These are phyloP conservation scores for Phaffia tasmanica DNA, from an alignment of 768 basidiomycete species.

Conservation along the genomic window DNA sequence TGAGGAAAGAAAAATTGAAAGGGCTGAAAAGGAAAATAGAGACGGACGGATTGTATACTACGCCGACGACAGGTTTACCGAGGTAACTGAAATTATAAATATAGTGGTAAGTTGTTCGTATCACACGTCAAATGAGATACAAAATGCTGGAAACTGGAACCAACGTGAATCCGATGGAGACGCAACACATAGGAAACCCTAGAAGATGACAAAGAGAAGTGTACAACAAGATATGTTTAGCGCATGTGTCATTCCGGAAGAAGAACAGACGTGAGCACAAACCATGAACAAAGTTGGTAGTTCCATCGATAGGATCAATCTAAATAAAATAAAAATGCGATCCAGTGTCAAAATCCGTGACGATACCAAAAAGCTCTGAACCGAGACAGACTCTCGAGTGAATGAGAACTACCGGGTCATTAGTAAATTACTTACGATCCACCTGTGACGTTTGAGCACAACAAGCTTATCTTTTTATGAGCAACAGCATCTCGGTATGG, in stretches of 20 bases:
- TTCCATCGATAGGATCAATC: constrained; percentile 66
- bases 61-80: constrained; percentile 35
- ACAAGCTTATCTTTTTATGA: neutral
- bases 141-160: constrained; percentile 43
- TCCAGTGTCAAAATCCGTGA: no score
- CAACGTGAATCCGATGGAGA: constrained; percentile 82
- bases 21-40: constrained; percentile 44
- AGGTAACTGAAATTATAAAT: no score
- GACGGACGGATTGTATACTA: constrained; percentile 87
- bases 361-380: no score
- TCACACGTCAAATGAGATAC: constrained; percentile 48
- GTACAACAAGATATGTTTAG: constrained; percentile 43
- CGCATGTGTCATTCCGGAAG: constrained; percentile 41
- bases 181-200: constrained; percentile 71
- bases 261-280: neutral
- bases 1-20: constrained; percentile 39
- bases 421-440: constrained; percentile 3
- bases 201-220: no score
- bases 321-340: neutral
- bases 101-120: no score
- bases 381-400: no score
- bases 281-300: constrained; percentile 33
- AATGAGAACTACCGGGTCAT: neutral
- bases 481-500: neutral
- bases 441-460: neutral